A percentile compares a stretch with the other conserved stretches of the same genome.
Conservation (phyloP, 352 stramenopile genomes). For the Phytophthora pistaciae region DNA sequence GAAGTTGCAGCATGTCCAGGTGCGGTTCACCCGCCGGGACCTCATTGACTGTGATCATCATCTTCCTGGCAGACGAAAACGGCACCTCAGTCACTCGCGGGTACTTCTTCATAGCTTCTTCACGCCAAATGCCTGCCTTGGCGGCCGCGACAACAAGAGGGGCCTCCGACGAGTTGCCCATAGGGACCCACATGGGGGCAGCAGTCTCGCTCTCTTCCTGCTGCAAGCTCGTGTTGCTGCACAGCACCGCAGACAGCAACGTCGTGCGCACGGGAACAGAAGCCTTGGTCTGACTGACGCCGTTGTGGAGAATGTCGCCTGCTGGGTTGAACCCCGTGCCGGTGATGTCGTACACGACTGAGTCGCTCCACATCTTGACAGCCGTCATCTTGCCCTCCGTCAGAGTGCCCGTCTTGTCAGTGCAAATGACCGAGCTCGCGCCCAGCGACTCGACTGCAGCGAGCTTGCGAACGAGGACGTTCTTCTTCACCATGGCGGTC, state of each 20-base stretch:
- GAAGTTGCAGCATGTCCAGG: slow-evolving; percentile 56
- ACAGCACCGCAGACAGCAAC: slow-evolving; percentile 66
- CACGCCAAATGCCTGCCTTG: slow-evolving; percentile 67
- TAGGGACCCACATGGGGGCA: slow-evolving; percentile 51
- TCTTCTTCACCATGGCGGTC: slow-evolving; percentile 82
- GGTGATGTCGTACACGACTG: slow-evolving; percentile 59
- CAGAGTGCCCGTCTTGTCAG: slow-evolving; percentile 96
- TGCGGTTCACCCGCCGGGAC: slow-evolving; percentile 34
- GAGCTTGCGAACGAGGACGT: slow-evolving; percentile 88
- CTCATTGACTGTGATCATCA: slow-evolving; percentile 90
- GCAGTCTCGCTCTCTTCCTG: slow-evolving; percentile 56
- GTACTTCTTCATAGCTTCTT: slow-evolving; percentile 53
- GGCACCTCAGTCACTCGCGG: slow-evolving; percentile 89
- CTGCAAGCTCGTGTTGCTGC: slow-evolving; percentile 77
- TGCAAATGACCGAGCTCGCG: slow-evolving; percentile 93
- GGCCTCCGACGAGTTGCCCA: slow-evolving; percentile 79
- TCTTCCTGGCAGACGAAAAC: slow-evolving; percentile 95
- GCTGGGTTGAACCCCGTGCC: slow-evolving; percentile 59
- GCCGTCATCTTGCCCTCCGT: slow-evolving; percentile 89
- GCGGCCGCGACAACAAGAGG: slow-evolving; percentile 71
- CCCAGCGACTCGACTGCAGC: slow-evolving; percentile 84
- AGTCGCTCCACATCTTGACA: slow-evolving; percentile 80
- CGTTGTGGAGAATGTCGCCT: slow-evolving; percentile 60
- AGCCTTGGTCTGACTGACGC: slow-evolving; percentile 54
- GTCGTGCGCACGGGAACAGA: slow-evolving; percentile 52